Conservation (phyloP, 2,329 filamentous ascomycete species). For the Epichloe hybrida region DNA sequence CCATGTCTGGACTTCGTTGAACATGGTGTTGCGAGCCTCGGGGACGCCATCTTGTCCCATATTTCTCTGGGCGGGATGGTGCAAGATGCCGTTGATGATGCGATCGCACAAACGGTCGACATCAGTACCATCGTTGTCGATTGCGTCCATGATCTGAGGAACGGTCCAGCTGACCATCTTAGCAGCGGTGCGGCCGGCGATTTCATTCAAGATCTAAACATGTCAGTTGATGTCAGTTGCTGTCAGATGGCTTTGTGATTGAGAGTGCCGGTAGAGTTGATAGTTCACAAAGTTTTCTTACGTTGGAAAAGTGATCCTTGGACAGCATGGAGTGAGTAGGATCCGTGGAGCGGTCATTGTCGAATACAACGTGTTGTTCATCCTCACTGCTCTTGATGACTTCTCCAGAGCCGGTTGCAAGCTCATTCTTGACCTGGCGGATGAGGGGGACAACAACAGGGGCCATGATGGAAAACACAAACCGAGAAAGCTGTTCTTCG, state of each 20-base stretch:
- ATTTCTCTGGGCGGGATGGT: conserved; percentile 70
- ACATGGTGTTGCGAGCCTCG: conserved; percentile 67
- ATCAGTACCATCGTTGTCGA: conserved; percentile 65
- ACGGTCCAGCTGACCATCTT: conserved; percentile 73
- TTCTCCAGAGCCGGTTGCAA: conserved; percentile 72
- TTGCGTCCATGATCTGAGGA: conserved; percentile 75
- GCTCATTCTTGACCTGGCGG: conserved; percentile 72
- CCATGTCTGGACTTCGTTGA: conserved; percentile 68
- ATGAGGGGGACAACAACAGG: conserved; percentile 81
- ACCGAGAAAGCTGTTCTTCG: conserved; percentile 75
- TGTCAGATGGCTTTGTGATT: no score
- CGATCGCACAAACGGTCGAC: conserved; percentile 56
- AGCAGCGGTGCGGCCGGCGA: conserved; percentile 70
- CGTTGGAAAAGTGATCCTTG: conserved; percentile 88
- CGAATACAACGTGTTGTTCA: conserved; percentile 78
- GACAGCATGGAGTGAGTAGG: conserved; percentile 93
- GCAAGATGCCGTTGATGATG: conserved; percentile 71
- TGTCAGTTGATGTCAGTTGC: neutral
- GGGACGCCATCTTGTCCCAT: conserved; percentile 54
- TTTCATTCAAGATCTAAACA: conserved; percentile 65
- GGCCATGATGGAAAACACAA: conserved; percentile 83
- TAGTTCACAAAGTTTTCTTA: conserved; percentile 21
- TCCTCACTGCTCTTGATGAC: conserved; percentile 75
- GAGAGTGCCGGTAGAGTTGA: neutral
- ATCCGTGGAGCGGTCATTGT: conserved; percentile 61